Conservation (phyloP, 352 stramenopile species). For the Phytophthora citricola region DNA sequence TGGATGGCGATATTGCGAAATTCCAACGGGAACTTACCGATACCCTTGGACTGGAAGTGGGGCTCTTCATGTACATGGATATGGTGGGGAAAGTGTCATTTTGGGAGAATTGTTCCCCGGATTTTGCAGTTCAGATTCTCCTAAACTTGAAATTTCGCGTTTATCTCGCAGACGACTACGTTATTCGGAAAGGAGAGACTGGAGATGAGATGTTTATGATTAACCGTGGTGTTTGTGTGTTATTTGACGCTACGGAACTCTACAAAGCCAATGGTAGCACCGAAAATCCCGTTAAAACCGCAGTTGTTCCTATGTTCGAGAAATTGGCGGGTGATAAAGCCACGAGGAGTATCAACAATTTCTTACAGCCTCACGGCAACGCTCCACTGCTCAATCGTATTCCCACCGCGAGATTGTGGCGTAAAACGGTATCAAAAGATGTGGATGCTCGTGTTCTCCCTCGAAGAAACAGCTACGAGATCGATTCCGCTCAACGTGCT, state of each 20-base stretch:
- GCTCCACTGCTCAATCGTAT: no score
- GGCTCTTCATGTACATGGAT: conserved; percentile 48
- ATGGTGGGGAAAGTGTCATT: conserved; percentile 44
- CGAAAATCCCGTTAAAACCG: conserved; percentile 20
- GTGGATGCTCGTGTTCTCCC: no score
- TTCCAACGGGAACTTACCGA: conserved; percentile 50
- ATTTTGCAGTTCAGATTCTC: conserved; percentile 52
- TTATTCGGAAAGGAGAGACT: conserved; percentile 43
- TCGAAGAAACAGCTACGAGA: neutral
- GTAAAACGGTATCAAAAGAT: no score
- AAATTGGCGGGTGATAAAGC: no score
- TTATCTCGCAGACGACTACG: conserved; percentile 60
- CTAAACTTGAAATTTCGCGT: conserved; percentile 38
- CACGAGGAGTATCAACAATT: no score
- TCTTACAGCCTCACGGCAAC: no score
- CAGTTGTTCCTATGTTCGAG: neutral
- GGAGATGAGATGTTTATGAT: conserved; percentile 56
- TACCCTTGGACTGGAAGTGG: conserved; percentile 49
- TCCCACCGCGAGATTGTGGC: no score
- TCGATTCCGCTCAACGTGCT: neutral
- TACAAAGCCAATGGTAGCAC: no score
- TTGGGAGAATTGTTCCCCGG: conserved; percentile 46
- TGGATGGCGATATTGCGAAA: conserved; percentile 41
- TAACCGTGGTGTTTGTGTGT: conserved; percentile 30
- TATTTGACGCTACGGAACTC: no score